Evolutionary conservation across 495 filamentous ascomycete genomes (phyloP).

Genomic region (Penicillium flavigenum): DNA sequence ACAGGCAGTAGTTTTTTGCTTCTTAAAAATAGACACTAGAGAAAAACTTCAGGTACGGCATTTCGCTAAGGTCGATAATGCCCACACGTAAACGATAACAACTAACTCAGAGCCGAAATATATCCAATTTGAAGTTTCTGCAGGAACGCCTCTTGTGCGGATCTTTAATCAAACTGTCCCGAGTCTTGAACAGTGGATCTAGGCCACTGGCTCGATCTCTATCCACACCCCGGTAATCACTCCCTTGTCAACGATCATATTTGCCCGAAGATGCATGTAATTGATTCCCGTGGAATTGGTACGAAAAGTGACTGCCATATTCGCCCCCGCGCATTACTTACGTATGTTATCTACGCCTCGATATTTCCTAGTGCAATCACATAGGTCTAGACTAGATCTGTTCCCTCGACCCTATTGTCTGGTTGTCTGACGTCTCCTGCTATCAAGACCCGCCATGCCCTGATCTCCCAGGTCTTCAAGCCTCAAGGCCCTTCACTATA

Average conservation of each 20-base stretch:
- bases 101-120: background rate
- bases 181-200: slow-evolving; percentile 3
- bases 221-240: background rate
- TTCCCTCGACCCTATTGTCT: background rate
- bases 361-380: background rate
- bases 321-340: background rate
- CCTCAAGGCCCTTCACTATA: background rate
- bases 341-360: background rate
- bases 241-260: background rate
- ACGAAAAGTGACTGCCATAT: background rate
- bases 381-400: background rate
- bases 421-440: background rate
- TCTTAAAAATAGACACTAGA: slow-evolving; percentile 8
- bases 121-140: background rate
- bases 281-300: background rate
- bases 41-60: background rate
- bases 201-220: slow-evolving; percentile 4
- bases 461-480: background rate
- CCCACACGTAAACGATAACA: background rate
- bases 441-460: background rate
- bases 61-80: background rate
- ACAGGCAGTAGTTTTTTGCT: background rate
- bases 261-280: background rate
- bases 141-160: background rate
- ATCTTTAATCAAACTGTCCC: background rate